Conservation (phyloP, 2,329 filamentous ascomycete species). For the Pyrenochaeta sp. region DNA sequence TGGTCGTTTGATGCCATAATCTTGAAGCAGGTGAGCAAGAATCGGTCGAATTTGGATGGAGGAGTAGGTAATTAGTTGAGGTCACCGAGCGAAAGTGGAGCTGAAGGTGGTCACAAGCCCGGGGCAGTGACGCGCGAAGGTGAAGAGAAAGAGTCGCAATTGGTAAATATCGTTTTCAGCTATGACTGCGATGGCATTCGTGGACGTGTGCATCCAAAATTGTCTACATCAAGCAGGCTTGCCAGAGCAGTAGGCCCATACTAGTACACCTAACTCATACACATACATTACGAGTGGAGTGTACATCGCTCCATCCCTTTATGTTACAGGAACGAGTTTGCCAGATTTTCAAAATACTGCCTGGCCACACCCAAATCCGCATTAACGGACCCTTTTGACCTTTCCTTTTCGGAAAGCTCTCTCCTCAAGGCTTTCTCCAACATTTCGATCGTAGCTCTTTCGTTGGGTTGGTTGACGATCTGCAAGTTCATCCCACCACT, state of each 20-base stretch:
- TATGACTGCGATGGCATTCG: no score
- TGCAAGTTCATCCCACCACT: conserved; percentile 36
- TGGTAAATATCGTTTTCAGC: no score
- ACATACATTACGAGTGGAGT: background rate
- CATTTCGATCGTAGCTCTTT: conserved; percentile 29
- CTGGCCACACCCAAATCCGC: conserved; percentile 32
- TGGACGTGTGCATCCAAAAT: background rate
- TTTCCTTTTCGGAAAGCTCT: conserved; percentile 23
- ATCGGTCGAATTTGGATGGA: no score
- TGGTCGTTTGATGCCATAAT: no score
- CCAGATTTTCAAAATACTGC: conserved; percentile 41
- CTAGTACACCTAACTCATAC: background rate
- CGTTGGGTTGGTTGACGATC: conserved; percentile 50
- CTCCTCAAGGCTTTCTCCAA: conserved; percentile 46
- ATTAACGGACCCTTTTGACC: conserved; percentile 20
- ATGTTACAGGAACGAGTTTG: conserved; percentile 36
- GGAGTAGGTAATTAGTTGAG: no score
- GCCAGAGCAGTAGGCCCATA: background rate
- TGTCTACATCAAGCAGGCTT: background rate
- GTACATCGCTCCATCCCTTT: background rate
- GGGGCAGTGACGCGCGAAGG: no score
- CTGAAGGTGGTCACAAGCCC: no score
- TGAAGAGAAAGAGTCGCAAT: no score
- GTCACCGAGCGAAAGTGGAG: no score
- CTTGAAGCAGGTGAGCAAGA: no score